A percentile compares a stretch with the other conserved stretches of the same genome.
Evolutionary conservation across 169 alveolate genomes (phyloP).

Genomic region (Plasmodium coatneyi): DNA sequence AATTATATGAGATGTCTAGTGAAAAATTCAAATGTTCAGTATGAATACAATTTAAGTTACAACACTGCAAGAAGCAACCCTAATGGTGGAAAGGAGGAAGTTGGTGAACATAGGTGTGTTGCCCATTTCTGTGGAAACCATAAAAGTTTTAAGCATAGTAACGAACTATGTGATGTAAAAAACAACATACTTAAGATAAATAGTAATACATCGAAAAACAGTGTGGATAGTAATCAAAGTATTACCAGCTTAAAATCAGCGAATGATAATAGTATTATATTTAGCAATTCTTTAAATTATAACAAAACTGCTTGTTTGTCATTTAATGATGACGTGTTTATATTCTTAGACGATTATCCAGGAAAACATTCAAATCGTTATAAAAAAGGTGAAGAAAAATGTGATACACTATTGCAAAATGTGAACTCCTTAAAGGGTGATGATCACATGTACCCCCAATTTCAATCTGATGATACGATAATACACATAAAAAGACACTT

Average conservation of each 20-base stretch:
- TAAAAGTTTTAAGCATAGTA: constrained; percentile 10
- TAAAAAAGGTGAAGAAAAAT: constrained; percentile 9
- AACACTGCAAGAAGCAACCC: neutral
- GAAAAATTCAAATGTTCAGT: constrained; percentile 49
- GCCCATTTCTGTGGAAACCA: constrained; percentile 12
- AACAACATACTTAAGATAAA: constrained; percentile 48
- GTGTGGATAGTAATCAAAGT: constrained; percentile 17
- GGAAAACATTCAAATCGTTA: constrained; percentile 13
- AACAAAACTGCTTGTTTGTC: constrained; percentile 31
- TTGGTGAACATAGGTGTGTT: neutral
- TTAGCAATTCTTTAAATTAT: constrained; percentile 60
- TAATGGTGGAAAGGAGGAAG: constrained; percentile 2
- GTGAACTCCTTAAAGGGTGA: constrained; percentile 17
- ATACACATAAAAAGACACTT: constrained; percentile 62
- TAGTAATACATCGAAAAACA: constrained; percentile 16
- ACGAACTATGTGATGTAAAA: constrained; percentile 25
- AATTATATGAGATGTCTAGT: constrained; percentile 61
- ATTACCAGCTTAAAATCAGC: constrained; percentile 16
- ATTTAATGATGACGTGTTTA: constrained; percentile 71
- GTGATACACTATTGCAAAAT: constrained; percentile 21
- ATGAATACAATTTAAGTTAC: constrained; percentile 36
- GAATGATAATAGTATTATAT: constrained; percentile 55
- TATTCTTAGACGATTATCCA: constrained; percentile 49
- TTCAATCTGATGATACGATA: constrained; percentile 38
- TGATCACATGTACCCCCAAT: neutral